Percentiles rank a stretch among this genome's conserved stretches.
Evolutionary conservation across 805 yeast species (phyloP).

Genomic region (Ogataea thermomethanolica): DNA sequence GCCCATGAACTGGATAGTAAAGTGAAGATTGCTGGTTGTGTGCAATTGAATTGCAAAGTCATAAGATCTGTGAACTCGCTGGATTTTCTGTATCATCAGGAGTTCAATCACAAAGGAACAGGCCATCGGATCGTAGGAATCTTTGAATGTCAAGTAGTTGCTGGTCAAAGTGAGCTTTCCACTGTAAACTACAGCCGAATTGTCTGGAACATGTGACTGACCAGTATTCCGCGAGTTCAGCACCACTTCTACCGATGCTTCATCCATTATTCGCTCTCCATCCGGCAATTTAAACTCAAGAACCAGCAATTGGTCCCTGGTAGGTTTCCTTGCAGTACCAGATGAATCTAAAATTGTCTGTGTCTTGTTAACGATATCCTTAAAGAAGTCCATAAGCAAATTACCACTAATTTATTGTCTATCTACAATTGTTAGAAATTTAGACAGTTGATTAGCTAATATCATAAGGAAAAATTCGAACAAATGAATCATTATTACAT

Average conservation of each 20-base stretch:
- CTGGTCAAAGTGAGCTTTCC: conserved; percentile 73
- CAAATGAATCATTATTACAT: no score
- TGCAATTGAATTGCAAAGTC: conserved; percentile 74
- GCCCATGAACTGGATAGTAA: conserved; percentile 75
- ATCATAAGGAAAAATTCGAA: no score
- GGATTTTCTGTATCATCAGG: conserved; percentile 78
- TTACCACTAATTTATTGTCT: neutral
- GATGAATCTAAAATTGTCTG: conserved; percentile 43
- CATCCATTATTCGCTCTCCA: conserved; percentile 60
- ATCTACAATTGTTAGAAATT: neutral
- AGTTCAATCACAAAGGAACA: conserved; percentile 71
- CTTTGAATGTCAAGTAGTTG: conserved; percentile 72
- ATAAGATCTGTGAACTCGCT: conserved; percentile 73
- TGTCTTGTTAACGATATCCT: conserved; percentile 44
- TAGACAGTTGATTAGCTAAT: no score
- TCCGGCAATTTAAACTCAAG: conserved; percentile 68
- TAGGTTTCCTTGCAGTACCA: conserved; percentile 39
- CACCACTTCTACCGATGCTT: conserved; percentile 61
- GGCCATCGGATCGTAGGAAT: conserved; percentile 61
- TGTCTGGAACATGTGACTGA: conserved; percentile 11
- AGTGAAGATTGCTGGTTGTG: conserved; percentile 59
- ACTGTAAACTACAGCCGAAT: conserved; percentile 14
- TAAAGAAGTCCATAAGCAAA: conserved; percentile 45
- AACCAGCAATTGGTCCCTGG: conserved; percentile 70
- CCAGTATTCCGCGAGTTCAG: conserved; percentile 11